Evolutionary conservation across 495 filamentous ascomycete species (phyloP), one percentile per base, ranked within the genome.

Genomic region (Hypoxylon cercidicola): DNA sequence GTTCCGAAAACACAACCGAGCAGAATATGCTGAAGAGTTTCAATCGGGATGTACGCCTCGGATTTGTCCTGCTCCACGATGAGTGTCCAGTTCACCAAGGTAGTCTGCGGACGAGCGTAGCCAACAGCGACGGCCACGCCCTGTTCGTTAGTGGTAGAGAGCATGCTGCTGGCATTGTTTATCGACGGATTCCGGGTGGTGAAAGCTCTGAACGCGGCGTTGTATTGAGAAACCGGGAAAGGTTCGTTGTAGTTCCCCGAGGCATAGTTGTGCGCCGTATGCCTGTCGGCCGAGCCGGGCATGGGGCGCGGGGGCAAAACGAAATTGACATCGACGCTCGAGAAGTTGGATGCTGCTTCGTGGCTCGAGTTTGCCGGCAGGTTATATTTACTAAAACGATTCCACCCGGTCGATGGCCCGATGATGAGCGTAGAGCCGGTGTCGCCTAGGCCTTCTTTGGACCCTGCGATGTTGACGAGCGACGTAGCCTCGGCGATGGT

Each of bases 1-100:
- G 92, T 94, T 0, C 89, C 91, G 68, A 97, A 96, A 1, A 96
- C 90, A 51, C 91, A 96, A 1, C 84, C 90, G 2, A 97, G 75
- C 4, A 97, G 82, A 41, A 97, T 89, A 45, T 87, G 87, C 25
- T 90, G 84, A 19, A 97, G 81, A 16, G 85, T 84, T 34, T 80
- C 65, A 28, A 97, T 92, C 1, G 92, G 89, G n/a, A 80, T 80
- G 74, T 86, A 90, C 7, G 92, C 92, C 69, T 97, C 93, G 34
- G 72, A 65, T 46, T 84, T 84, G 11, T 86, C 81, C 73, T 94
- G 88, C 69, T 97, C 93, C 10, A 96, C 84, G 2, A 97, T 63
- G 8, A 97, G 78, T 15, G 89, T 85, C 93, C 93, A 97, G 58
- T 92, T 83, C 15, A 89, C 89, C 28, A 97, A 72, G 1, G 77